These are phyloP conservation scores for Ascosphaera apis DNA, from an alignment of 2,329 filamentous ascomycete species.

Conservation along the genomic window DNA sequence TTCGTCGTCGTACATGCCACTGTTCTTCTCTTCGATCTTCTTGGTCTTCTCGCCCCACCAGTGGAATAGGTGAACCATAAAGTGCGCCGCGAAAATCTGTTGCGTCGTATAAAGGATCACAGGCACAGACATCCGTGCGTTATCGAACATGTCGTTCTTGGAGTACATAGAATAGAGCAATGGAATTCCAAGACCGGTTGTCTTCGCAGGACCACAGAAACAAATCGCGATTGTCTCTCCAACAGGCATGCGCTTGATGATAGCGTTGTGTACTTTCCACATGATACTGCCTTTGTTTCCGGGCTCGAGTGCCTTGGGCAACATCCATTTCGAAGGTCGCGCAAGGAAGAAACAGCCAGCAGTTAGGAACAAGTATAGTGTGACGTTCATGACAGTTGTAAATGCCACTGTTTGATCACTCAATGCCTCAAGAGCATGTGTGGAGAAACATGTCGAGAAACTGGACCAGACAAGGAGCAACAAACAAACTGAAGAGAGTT, in stretches of 20 bases:
- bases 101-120: slow-evolving; percentile 18
- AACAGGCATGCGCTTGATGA: slow-evolving; percentile 22
- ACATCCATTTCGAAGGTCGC: slow-evolving; percentile 12
- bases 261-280: slow-evolving; percentile 6
- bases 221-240: slow-evolving; percentile 46
- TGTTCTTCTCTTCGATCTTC: too few species aligned
- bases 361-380: slow-evolving; percentile 39
- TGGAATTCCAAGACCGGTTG: slow-evolving; percentile 46
- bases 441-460: slow-evolving; percentile 31
- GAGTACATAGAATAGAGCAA: slow-evolving; percentile 41
- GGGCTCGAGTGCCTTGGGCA: neutral
- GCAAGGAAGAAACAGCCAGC: slow-evolving; percentile 30
- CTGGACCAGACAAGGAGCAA: slow-evolving; percentile 31
- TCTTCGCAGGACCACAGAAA: slow-evolving; percentile 53
- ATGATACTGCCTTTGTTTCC: too few species aligned
- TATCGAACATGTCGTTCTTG: slow-evolving; percentile 12
- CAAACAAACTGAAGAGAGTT: slow-evolving; percentile 22
- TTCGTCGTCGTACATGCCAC: too few species aligned
- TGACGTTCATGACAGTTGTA: slow-evolving; percentile 44
- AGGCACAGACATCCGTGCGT: slow-evolving; percentile 17
- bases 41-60: slow-evolving; percentile 9
- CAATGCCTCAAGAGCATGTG: slow-evolving; percentile 34
- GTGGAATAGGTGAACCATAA: slow-evolving; percentile 16
- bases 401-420: slow-evolving; percentile 40
- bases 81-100: slow-evolving; percentile 17